These are phyloP conservation scores for Nannochloropsis granulata DNA, from an alignment of 108 stramenopile species.

Conservation along the genomic window DNA sequence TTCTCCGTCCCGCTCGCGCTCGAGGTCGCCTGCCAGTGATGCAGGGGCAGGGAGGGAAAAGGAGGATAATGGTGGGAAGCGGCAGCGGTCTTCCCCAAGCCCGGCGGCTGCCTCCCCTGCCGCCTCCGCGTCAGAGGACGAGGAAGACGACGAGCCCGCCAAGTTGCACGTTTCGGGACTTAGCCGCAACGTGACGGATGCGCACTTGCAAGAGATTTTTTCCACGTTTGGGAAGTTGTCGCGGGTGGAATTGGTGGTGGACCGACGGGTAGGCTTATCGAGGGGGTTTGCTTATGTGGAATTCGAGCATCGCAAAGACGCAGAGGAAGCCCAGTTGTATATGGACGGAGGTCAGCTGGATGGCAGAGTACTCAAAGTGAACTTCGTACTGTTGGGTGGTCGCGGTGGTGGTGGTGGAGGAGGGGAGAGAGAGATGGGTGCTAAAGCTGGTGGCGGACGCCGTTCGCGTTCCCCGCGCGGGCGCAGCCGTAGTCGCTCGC, in stretches of 20 bases:
- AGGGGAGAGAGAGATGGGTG: background rate
- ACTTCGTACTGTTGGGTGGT: background rate
- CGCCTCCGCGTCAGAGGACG: background rate
- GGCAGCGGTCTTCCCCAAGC: background rate
- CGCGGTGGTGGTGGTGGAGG: background rate
- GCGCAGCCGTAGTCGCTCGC: background rate
- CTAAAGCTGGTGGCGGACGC: background rate
- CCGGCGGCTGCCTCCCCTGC: background rate
- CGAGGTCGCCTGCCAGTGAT: background rate
- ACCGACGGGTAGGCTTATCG: background rate
- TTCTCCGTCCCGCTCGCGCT: background rate
- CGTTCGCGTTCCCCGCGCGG: background rate
- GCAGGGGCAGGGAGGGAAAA: background rate
- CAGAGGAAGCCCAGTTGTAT: background rate
- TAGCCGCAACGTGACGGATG: background rate
- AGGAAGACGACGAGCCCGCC: background rate
- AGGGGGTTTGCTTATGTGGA: background rate
- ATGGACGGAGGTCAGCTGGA: background rate
- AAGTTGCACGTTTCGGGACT: background rate
- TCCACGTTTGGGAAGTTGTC: background rate
- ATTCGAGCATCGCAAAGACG: background rate
- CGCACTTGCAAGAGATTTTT: conserved; percentile 17
- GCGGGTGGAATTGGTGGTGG: conserved; percentile 2
- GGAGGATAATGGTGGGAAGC: background rate
- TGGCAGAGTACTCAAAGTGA: background rate